A percentile compares a stretch with the other conserved stretches of the same genome.
Conservation (phyloP, 1,284 basidiomycete genomes). For the Trametes versicolor region DNA sequence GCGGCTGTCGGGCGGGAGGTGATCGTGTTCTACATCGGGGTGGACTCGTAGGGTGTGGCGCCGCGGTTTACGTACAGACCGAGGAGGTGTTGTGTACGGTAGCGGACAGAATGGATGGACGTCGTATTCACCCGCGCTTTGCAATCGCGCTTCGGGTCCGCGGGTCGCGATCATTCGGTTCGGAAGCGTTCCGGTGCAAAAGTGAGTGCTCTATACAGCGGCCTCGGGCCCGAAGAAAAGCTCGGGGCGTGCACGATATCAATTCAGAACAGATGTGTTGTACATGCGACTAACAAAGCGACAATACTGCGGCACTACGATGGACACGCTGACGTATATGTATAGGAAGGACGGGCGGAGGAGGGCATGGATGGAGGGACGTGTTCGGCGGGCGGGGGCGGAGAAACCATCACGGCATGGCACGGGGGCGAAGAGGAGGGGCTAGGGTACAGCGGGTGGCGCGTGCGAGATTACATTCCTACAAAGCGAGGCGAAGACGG, state of each 20-base stretch:
- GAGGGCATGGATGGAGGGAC: background rate
- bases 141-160: background rate
- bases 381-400: background rate
- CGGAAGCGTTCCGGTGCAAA: background rate
- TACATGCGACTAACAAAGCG: constrained; percentile 12
- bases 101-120: background rate
- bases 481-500: constrained; percentile 10
- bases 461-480: constrained; percentile 19
- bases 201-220: background rate
- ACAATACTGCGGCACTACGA: constrained; percentile 3
- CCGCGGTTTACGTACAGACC: background rate
- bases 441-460: constrained; percentile 15
- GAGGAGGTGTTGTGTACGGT: background rate
- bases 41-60: constrained; percentile 39
- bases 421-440: background rate
- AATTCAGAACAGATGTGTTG: constrained; percentile 4
- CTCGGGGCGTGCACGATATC: background rate
- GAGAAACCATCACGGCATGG: background rate
- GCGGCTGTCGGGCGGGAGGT: constrained; percentile 70
- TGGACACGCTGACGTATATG: constrained; percentile 3
- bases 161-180: background rate
- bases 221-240: background rate
- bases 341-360: background rate
- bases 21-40: constrained; percentile 48
- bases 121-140: background rate